Conservation (phyloP, 768 basidiomycete species). For the Russula lepida region DNA sequence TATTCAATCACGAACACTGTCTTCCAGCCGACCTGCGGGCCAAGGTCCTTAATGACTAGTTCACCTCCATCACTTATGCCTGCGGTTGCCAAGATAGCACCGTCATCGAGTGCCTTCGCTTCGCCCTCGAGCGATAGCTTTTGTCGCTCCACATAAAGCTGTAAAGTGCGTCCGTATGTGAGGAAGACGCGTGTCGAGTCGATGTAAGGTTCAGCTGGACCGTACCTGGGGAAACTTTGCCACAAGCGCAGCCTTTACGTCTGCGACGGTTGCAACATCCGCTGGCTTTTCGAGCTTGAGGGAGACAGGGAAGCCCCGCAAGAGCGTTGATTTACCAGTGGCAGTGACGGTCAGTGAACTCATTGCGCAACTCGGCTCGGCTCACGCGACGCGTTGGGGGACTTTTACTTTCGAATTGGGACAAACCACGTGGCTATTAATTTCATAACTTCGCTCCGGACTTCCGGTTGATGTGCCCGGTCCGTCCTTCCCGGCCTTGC, state of each 20-base stretch:
- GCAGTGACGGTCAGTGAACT: constrained; percentile 47
- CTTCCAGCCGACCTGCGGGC: constrained; percentile 81
- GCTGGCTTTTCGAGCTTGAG: constrained; percentile 41
- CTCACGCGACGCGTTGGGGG: not conserved
- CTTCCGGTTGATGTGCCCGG: too few relatives aligned
- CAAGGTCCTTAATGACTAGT: constrained; percentile 80
- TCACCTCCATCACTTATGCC: constrained; percentile 53
- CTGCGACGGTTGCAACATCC: constrained; percentile 48
- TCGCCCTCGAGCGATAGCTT: constrained; percentile 59
- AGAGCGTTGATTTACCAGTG: constrained; percentile 37
- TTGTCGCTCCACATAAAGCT: constrained; percentile 72
- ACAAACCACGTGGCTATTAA: too few relatives aligned
- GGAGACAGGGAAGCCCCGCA: constrained; percentile 43
- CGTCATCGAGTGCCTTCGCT: constrained; percentile 54
- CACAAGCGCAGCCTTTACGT: constrained; percentile 61
- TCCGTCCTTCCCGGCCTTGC: too few relatives aligned
- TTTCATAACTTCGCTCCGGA: too few relatives aligned
- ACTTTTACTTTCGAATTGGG: too few relatives aligned
- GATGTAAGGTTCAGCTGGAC: not conserved
- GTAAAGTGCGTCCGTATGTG: not conserved
- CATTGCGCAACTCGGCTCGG: constrained; percentile 26
- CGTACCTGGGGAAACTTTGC: constrained; percentile 45
- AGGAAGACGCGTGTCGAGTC: not conserved
- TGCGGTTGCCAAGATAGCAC: constrained; percentile 48
- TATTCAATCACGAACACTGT: constrained; percentile 94